Evolutionary conservation across 805 yeast species (phyloP).

Genomic region (Lipomyces anomalus): DNA sequence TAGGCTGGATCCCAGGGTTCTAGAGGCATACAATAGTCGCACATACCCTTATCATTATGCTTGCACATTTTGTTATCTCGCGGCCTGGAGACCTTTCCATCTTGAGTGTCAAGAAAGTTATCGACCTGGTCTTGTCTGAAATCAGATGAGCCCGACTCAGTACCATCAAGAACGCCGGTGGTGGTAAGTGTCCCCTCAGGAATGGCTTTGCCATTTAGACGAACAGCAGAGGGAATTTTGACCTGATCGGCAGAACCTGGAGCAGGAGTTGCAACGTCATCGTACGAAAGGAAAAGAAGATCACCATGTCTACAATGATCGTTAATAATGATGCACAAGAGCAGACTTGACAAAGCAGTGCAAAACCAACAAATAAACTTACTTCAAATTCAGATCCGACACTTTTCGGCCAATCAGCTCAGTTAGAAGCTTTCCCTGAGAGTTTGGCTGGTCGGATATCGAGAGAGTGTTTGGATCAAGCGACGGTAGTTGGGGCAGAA

Average conservation of each 20-base stretch:
- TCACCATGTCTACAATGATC: slow-evolving; percentile 47
- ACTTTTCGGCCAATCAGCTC: slow-evolving; percentile 36
- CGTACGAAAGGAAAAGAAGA: slow-evolving; percentile 45
- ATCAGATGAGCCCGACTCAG: slow-evolving; percentile 30
- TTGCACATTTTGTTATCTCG: slow-evolving; percentile 58
- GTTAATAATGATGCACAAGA: no score
- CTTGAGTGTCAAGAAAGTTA: slow-evolving; percentile 52
- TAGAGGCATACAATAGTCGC: slow-evolving; percentile 91
- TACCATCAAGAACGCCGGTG: slow-evolving; percentile 6
- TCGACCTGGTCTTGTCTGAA: slow-evolving; percentile 73
- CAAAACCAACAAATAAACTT: slow-evolving; percentile 4
- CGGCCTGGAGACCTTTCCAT: slow-evolving; percentile 67
- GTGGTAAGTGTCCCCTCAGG: slow-evolving; percentile 21
- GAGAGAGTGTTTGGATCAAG: slow-evolving; percentile 30
- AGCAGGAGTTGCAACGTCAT: slow-evolving; percentile 7
- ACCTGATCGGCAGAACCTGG: slow-evolving; percentile 5
- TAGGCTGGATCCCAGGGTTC: slow-evolving; percentile 91
- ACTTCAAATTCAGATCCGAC: slow-evolving; percentile 35
- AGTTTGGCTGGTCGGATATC: slow-evolving; percentile 45
- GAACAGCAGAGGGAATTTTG: slow-evolving; percentile 11
- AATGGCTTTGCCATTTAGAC: slow-evolving; percentile 21
- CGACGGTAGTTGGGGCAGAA: slow-evolving; percentile 34
- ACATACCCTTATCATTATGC: slow-evolving; percentile 93
- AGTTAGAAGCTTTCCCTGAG: slow-evolving; percentile 39
- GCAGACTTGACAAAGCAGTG: no score